Evolutionary conservation across 257 asterid genomes (phyloP), one percentile per base, ranked within the genome.

Genomic region (Capsicum chinense): DNA sequence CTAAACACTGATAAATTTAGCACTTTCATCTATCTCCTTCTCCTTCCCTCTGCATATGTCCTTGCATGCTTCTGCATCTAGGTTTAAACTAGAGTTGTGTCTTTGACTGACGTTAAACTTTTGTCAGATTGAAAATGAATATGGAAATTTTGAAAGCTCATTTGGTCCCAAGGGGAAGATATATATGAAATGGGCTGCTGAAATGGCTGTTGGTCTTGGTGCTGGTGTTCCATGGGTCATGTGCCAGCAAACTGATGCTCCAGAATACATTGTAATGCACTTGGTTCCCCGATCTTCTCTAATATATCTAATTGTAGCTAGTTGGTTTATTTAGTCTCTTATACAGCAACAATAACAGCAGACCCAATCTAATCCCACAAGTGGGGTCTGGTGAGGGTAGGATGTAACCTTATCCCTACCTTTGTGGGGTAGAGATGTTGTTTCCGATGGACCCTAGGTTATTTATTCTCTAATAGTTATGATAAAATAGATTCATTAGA

Each of bases 141-240:
- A 95, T 89, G 99, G 99, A 88, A 90, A 94, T 87, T 80, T 95
- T 14, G 98, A 94, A 91, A 88, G 90, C 88, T 92, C 96, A 56
- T 94, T 79, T 85, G 99, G 99, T 48, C 9, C 83, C 50, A 88
- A 83, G 48, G 99, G 98, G 85, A 93, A 92, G 84, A 91, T 86
- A 73, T 94, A 95, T 85, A 88, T 95, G 90, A 84, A 83, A 84
- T 95, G 98, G 99, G 99, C 99, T 44, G 98, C 99, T 83, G 86
- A 91, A 85, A 95, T 95, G 99, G 99, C 98, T 60, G 88, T 91
- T 88, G 97, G 94, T 66, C 98, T 95, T 85, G 93, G 86, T 85
- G 97, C 98, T 91, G 94, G 95, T 81, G 99, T 95, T 88, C 99
- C 99, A 83, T 94, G 98, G 99, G 92, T 94, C 87, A 95, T 95